Conservation (phyloP, 495 filamentous ascomycete genomes). For the Lophium mytilinum region DNA sequence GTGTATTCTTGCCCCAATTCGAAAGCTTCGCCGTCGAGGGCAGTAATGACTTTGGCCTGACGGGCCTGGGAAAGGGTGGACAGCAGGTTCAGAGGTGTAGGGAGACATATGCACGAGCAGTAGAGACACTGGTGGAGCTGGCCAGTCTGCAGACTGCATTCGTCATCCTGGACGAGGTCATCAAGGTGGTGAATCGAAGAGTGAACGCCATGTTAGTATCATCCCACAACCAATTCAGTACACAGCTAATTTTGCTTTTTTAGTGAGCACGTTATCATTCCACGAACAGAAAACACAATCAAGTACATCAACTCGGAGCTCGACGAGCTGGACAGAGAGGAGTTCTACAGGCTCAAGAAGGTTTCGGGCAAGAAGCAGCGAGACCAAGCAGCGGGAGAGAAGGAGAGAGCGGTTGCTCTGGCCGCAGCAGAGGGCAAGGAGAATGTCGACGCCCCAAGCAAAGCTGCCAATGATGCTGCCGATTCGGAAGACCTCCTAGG, state of each 20-base stretch:
- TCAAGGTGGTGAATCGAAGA: slow-evolving; percentile 97
- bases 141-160: slow-evolving; percentile 97
- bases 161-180: slow-evolving; percentile 95
- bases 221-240: neutral
- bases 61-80: slow-evolving; percentile 91
- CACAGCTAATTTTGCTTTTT: neutral
- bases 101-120: slow-evolving; percentile 94
- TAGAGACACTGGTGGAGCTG: slow-evolving; percentile 93
- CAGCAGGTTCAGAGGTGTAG: slow-evolving; percentile 93
- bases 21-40: slow-evolving; percentile 79
- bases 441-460: slow-evolving; percentile 31
- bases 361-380: slow-evolving; percentile 92
- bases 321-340: slow-evolving; percentile 94
- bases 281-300: slow-evolving; percentile 96
- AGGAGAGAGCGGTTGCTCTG: slow-evolving; percentile 37
- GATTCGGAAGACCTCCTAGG: slow-evolving; percentile 62
- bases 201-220: slow-evolving; percentile 86
- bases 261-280: slow-evolving; percentile 94
- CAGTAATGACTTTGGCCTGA: slow-evolving; percentile 94
- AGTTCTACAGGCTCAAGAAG: slow-evolving; percentile 98
- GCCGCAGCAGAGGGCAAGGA: slow-evolving; percentile 34
- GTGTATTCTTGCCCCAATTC: slow-evolving; percentile 87
- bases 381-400: slow-evolving; percentile 64
- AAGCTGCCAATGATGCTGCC: slow-evolving; percentile 38
- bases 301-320: slow-evolving; percentile 99